Percentiles rank a stretch among this genome's conserved stretches.
These are phyloP conservation scores for Cyberlindnera nakhonratchasimensis DNA, from an alignment of 805 yeast species.

Conservation along the genomic window DNA sequence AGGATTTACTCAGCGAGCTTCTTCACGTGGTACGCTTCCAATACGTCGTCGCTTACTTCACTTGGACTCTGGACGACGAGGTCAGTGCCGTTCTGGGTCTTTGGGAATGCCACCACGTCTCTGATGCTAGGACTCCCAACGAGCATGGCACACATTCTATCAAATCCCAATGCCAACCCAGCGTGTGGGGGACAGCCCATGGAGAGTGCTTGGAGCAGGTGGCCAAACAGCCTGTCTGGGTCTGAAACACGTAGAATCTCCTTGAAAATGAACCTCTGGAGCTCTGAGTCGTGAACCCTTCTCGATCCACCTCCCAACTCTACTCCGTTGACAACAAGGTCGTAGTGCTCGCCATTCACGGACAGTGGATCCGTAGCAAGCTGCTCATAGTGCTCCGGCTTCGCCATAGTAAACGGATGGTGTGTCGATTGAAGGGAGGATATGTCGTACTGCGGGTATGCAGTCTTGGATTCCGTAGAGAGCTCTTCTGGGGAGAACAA, in stretches of 20 bases:
- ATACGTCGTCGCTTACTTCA: slow-evolving; percentile 44
- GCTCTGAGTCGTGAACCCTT: slow-evolving; percentile 81
- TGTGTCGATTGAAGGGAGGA: slow-evolving; percentile 66
- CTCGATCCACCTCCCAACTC: slow-evolving; percentile 98
- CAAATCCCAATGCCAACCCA: slow-evolving; percentile 94
- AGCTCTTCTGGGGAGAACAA: slow-evolving; percentile 73
- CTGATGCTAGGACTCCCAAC: slow-evolving; percentile 73
- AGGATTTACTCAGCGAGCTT: slow-evolving; percentile 9
- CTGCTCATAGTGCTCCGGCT: slow-evolving; percentile 59
- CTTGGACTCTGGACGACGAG: slow-evolving; percentile 87
- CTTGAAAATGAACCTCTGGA: slow-evolving; percentile 73
- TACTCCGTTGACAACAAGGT: slow-evolving; percentile 87
- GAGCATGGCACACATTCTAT: slow-evolving; percentile 87
- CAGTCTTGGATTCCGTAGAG: slow-evolving; percentile 21
- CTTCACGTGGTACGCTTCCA: slow-evolving; percentile 53
- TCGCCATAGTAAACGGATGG: slow-evolving; percentile 96
- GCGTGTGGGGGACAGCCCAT: slow-evolving; percentile 99
- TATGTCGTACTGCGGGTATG: slow-evolving; percentile 61
- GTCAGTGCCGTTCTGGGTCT: slow-evolving; percentile 84
- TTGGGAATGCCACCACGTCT: slow-evolving; percentile 96
- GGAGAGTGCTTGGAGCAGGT: slow-evolving; percentile 71
- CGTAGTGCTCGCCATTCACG: slow-evolving; percentile 90
- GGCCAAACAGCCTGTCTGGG: slow-evolving; percentile 73
- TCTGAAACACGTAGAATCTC: slow-evolving; percentile 57
- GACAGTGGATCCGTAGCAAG: slow-evolving; percentile 53